These are phyloP conservation scores for Neoboletus subvelutipes DNA, from an alignment of 768 basidiomycete genomes.

Conservation along the genomic window DNA sequence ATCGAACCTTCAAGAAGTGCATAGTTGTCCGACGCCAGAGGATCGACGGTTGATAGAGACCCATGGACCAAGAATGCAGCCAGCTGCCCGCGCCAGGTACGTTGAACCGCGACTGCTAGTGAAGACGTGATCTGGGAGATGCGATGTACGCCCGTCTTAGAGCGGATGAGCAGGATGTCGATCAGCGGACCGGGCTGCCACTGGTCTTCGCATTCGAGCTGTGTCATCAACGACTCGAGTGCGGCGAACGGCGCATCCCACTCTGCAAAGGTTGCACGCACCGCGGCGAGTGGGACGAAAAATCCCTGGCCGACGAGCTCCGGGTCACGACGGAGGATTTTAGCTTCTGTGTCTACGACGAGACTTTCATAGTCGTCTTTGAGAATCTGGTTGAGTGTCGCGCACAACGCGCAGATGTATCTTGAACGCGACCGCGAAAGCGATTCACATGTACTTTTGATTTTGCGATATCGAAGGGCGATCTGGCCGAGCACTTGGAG, in stretches of 20 bases:
- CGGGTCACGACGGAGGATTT: conserved; percentile 71
- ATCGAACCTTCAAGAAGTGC: conserved; percentile 62
- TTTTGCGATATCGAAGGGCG: conserved; percentile 70
- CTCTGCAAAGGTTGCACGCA: conserved; percentile 79
- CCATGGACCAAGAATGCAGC: conserved; percentile 82
- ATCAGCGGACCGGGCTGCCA: conserved; percentile 77
- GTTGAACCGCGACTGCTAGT: conserved; percentile 73
- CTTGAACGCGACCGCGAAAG: conserved; percentile 63
- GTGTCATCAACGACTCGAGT: conserved; percentile 61
- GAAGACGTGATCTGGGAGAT: conserved; percentile 69
- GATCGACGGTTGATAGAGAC: conserved; percentile 56
- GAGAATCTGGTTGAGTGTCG: conserved; percentile 70
- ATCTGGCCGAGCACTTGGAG: conserved; percentile 77
- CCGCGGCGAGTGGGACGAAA: conserved; percentile 82
- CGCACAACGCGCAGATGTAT: conserved; percentile 77
- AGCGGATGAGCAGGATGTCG: conserved; percentile 69
- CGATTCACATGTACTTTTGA: conserved; percentile 54
- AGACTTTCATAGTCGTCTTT: conserved; percentile 78
- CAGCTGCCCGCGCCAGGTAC: conserved; percentile 83
- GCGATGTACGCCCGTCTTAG: conserved; percentile 76
- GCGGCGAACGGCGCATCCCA: conserved; percentile 88
- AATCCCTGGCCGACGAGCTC: conserved; percentile 75
- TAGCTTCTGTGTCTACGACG: conserved; percentile 78
- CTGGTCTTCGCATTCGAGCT: conserved; percentile 50
- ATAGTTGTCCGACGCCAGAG: conserved; percentile 63